Base-by-base conservation (phyloP, 148 eudicot species). In the Camellia sinensis region DNA sequence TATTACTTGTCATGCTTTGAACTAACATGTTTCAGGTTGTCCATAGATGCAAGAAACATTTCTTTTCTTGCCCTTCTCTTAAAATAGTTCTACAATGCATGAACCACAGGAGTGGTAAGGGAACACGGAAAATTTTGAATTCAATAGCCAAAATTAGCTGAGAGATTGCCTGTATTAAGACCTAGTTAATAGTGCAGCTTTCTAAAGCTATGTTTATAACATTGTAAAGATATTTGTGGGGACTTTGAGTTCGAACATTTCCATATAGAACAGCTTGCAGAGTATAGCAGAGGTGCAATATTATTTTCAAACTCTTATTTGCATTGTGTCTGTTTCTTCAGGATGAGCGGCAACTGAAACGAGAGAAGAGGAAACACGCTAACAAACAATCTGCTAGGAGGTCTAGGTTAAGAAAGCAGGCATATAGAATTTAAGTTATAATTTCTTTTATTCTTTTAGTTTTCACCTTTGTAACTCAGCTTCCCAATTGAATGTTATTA, bases 361-460 rank as follows among this genome's bases (percentile, higher is more conserved):
- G 83, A 75, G 83, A 81, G 69, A 75, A 22, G 57, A 75, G 83
- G 70, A 81, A 76, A 81, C 80, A 69, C 18, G 71, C 83, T 60
- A 81, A 81, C 57, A 76, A 80, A 75, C 76, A 81, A 76, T 81
- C 80, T 76, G 83, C 83, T 68, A 69, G 76, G 75, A 81, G 73
- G 80, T 81, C 71, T 59, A 76, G 80, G 70, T 67, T 81, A 77
- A 76, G 74, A 67, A 81, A 76, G 80, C 80, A 81, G 83, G 83
- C 70, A 71, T 48, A 5, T 22, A 9, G 18, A n/a, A 15, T 61
- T 66, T 54, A 8, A 60, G 3, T 19, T 46, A 45, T 10, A 19
- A 29, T 45, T 2, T 63, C 63, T 45, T 48, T 63, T 59, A 17
- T 21, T 40, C n/a, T 52, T 18, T 61, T 19, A 2, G 76, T 29